phyloP scores from a whole-genome alignment of 2,329 filamentous ascomycete genomes.

The Stemphylium vesicarium region DNA sequence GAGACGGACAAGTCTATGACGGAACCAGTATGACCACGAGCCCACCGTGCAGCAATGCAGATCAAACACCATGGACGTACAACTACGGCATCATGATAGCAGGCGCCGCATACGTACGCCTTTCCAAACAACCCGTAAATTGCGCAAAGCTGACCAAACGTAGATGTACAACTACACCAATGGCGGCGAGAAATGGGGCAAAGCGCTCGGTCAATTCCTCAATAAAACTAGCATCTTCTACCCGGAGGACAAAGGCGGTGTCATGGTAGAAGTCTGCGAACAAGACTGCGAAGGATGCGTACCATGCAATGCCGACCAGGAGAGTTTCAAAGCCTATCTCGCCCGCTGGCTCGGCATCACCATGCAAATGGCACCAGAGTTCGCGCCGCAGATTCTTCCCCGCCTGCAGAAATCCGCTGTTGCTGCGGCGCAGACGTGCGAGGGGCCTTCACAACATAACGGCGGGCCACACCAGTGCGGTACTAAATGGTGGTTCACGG shows the following conservation, averaged over 20 bases:
- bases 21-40: slow-evolving; percentile 28
- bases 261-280: slow-evolving; percentile 56
- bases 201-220: slow-evolving; percentile 40
- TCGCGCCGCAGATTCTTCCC: slow-evolving; percentile 56
- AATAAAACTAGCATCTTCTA: slow-evolving; percentile 49
- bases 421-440: slow-evolving; percentile 62
- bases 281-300: slow-evolving; percentile 17
- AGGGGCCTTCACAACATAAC: slow-evolving; percentile 51
- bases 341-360: slow-evolving; percentile 60
- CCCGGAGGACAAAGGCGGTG: slow-evolving; percentile 36
- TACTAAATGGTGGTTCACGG: slow-evolving; percentile 50
- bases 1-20: slow-evolving; percentile 39
- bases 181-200: slow-evolving; percentile 42
- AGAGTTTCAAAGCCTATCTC: slow-evolving; percentile 55
- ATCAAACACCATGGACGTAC: slow-evolving; percentile 45
- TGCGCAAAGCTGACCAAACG: slow-evolving; percentile 10
- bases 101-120: slow-evolving; percentile 40
- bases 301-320: slow-evolving; percentile 54
- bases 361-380: slow-evolving; percentile 65
- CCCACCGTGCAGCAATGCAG: slow-evolving; percentile 36
- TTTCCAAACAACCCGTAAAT: too few species aligned
- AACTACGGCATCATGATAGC: slow-evolving; percentile 48
- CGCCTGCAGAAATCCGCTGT: slow-evolving; percentile 60
- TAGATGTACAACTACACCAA: slow-evolving; percentile 51
- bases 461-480: slow-evolving; percentile 48